Evolutionary conservation across 2,329 filamentous ascomycete species (phyloP).

Genomic region (Xylaria multiplex): DNA sequence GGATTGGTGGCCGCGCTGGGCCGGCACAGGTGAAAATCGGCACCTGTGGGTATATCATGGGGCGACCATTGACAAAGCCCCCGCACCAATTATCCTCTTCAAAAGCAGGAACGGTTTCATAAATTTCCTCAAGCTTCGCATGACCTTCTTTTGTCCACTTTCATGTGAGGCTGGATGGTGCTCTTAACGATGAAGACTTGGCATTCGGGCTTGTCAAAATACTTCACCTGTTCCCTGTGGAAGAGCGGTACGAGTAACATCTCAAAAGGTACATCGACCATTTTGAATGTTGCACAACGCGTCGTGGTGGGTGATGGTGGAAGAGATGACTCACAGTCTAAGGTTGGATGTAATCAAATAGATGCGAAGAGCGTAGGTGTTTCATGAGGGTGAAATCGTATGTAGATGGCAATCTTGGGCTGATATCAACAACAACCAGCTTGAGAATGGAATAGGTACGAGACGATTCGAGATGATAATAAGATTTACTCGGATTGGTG

Average conservation of each 20-base stretch:
- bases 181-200: background rate
- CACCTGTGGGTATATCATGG: background rate
- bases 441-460: no score
- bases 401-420: no score
- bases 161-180: background rate
- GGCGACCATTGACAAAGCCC: background rate
- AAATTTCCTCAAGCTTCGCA: background rate
- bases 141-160: background rate
- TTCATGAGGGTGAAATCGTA: no score
- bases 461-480: no score
- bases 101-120: background rate
- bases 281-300: background rate
- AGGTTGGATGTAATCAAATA: no score
- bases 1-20: background rate
- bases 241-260: background rate
- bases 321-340: no score
- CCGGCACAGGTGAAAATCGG: background rate
- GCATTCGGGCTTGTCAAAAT: background rate
- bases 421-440: no score
- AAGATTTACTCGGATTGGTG: no score
- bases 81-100: background rate
- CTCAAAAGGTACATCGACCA: background rate
- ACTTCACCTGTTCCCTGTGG: background rate
- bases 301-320: no score
- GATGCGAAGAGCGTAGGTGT: no score